Conservation (phyloP, 345 rosid species). For the Chamaenerion angustifolium region DNA sequence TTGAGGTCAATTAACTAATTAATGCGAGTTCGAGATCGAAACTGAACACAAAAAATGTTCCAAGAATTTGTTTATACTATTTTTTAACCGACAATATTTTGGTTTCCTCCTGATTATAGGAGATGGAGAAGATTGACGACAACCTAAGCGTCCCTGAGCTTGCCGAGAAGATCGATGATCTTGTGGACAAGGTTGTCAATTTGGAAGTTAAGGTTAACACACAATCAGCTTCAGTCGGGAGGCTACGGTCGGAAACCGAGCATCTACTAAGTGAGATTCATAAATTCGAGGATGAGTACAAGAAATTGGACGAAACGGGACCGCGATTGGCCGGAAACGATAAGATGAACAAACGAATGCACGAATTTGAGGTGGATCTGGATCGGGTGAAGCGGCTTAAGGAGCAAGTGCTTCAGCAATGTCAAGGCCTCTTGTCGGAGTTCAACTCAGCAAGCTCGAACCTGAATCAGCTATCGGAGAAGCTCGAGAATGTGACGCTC, state of each 20-base stretch:
- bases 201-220: constrained; percentile 49
- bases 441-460: constrained; percentile 36
- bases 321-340: constrained; percentile 25
- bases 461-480: constrained; percentile 35
- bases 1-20: too few relatives aligned
- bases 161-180: constrained; percentile 60
- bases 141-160: constrained; percentile 35
- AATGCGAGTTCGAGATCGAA: too few relatives aligned
- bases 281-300: constrained; percentile 51
- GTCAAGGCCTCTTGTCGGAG: constrained; percentile 29
- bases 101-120: constrained; percentile 9
- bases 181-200: constrained; percentile 52
- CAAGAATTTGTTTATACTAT: too few relatives aligned
- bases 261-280: constrained; percentile 33
- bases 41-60: too few relatives aligned
- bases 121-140: constrained; percentile 19
- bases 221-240: constrained; percentile 45
- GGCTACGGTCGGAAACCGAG: constrained; percentile 46
- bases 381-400: constrained; percentile 32
- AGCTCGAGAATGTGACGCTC: constrained; percentile 33
- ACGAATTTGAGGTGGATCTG: constrained; percentile 49
- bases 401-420: constrained; percentile 29
- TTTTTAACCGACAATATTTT: too few relatives aligned
- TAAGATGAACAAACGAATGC: constrained; percentile 26
- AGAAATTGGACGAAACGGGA: constrained; percentile 1